A percentile compares a stretch with the other conserved stretches of the same genome.
Conservation (phyloP, 2,329 filamentous ascomycete species). For the Aspergillus quadrilineatus region DNA sequence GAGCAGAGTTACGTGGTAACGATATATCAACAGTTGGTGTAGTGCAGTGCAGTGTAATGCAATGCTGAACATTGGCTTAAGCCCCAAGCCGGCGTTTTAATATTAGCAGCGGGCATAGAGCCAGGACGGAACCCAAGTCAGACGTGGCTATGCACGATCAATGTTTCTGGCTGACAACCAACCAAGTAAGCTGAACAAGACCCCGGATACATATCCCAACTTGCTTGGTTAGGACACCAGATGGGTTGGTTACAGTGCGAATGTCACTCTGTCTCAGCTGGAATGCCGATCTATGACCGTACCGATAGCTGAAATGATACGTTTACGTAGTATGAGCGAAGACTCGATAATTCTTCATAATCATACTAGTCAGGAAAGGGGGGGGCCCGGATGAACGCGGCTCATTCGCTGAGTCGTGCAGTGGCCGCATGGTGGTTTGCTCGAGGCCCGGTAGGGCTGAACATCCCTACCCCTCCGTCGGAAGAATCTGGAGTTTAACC, state of each 20-base stretch:
- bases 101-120: not conserved
- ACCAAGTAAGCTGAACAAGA: conserved; percentile 12
- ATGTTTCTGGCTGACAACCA: conserved; percentile 14
- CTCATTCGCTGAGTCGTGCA: not conserved
- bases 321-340: not conserved
- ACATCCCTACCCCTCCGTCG: not conserved
- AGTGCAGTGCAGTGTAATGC: not conserved
- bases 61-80: not conserved
- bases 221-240: not conserved
- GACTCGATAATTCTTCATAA: not conserved
- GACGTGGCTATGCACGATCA: conserved; percentile 22
- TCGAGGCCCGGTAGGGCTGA: conserved; percentile 19
- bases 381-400: not conserved
- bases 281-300: not conserved
- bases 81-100: not conserved
- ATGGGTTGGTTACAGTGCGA: not conserved
- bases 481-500: not conserved
- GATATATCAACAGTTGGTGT: not conserved
- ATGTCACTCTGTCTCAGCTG: conserved; percentile 7
- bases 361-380: not conserved
- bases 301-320: conserved; percentile 7
- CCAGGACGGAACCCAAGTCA: conserved; percentile 13
- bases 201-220: not conserved
- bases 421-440: not conserved
- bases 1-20: not conserved